phyloP scores from a whole-genome alignment of 2,329 filamentous ascomycete genomes.

The Clarireedia paspali region DNA sequence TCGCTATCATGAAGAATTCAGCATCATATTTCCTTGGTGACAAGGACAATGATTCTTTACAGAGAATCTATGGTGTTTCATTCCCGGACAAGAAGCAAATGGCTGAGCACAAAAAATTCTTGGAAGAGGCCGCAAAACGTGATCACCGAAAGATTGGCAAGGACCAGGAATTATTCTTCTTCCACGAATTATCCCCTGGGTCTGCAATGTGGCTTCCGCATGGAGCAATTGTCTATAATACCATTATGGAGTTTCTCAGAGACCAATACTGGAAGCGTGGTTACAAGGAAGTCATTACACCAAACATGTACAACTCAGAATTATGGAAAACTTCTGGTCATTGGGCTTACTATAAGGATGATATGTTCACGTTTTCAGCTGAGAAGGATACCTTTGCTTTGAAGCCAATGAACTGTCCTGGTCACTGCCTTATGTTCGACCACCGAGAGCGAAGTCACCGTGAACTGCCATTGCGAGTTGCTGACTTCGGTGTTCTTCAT shows the following conservation, averaged over 20 bases:
- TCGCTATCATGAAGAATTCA: slow-evolving; percentile 78
- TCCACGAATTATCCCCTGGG: slow-evolving; percentile 87
- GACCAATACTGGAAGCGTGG: slow-evolving; percentile 88
- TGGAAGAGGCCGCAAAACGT: slow-evolving; percentile 96
- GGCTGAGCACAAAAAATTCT: slow-evolving; percentile 85
- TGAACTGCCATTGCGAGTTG: slow-evolving; percentile 84
- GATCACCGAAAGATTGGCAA: slow-evolving; percentile 91
- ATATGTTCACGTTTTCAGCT: slow-evolving; percentile 82
- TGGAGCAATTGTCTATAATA: slow-evolving; percentile 89
- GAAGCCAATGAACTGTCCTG: slow-evolving; percentile 98
- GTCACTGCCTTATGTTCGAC: slow-evolving; percentile 82
- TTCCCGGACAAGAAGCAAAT: slow-evolving; percentile 96
- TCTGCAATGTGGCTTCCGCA: slow-evolving; percentile 89
- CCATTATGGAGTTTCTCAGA: slow-evolving; percentile 71
- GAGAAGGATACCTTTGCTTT: slow-evolving; percentile 82
- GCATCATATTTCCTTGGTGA: slow-evolving; percentile 89
- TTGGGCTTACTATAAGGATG: slow-evolving; percentile 88
- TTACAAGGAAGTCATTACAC: slow-evolving; percentile 91
- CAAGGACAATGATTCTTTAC: slow-evolving; percentile 86
- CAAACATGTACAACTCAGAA: slow-evolving; percentile 91
- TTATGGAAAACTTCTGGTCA: slow-evolving; percentile 95
- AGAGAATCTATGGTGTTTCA: slow-evolving; percentile 93
- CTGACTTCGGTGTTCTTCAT: slow-evolving; percentile 93
- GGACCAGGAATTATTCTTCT: slow-evolving; percentile 97
- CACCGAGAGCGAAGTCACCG: slow-evolving; percentile 80